Conservation (phyloP, 139 green algal genomes). For the Diplosphaera chodatii region DNA sequence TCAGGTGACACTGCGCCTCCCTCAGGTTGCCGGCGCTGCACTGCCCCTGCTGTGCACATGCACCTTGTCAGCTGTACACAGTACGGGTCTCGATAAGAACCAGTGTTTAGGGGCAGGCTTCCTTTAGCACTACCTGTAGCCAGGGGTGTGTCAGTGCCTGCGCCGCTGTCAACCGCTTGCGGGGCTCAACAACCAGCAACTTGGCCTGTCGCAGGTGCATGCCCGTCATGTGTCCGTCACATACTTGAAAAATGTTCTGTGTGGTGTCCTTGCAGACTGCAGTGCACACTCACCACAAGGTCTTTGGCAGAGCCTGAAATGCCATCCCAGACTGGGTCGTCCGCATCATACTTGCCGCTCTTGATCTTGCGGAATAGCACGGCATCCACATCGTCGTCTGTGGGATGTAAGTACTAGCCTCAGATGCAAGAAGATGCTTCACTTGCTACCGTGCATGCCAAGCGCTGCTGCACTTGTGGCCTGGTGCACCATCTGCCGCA, state of each 20-base stretch:
- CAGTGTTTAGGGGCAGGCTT: too few species aligned
- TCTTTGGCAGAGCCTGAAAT: constrained; percentile 64
- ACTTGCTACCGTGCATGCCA: too few species aligned
- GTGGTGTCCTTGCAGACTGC: too few species aligned
- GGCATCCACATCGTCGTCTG: constrained; percentile 73
- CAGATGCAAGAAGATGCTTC: too few species aligned
- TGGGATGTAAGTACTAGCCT: too few species aligned
- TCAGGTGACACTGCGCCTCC: neutral
- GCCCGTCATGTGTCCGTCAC: too few species aligned
- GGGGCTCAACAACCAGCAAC: constrained; percentile 40
- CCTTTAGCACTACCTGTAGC: too few species aligned
- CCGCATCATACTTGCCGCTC: constrained; percentile 62
- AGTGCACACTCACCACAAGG: constrained; percentile 49
- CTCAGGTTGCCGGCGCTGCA: neutral
- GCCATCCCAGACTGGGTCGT: constrained; percentile 71
- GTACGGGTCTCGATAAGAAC: too few species aligned
- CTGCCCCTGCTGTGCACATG: neutral
- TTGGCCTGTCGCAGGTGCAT: constrained; percentile 8
- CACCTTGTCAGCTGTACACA: too few species aligned
- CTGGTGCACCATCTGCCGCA: constrained; percentile 23
- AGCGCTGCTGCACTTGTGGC: too few species aligned
- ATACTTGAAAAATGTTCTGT: too few species aligned
- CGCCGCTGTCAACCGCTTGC: constrained; percentile 55
- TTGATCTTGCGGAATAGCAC: constrained; percentile 80
- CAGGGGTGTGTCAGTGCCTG: constrained; percentile 69